Evolutionary conservation across 208 protist genomes (phyloP), one percentile per base, ranked within the genome.

Genomic region (Phytomonas sp.): DNA sequence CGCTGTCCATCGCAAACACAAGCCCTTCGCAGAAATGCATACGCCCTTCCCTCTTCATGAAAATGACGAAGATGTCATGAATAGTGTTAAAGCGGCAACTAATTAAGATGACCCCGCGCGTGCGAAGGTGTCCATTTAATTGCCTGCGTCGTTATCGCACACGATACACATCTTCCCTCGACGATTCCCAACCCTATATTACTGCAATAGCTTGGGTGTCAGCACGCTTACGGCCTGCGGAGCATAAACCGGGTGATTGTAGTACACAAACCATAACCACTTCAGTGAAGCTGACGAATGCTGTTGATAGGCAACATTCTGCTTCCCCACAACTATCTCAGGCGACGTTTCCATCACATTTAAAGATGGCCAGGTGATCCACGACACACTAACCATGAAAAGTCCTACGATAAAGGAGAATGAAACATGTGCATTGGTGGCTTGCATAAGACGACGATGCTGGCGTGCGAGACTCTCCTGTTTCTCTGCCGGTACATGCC

Each of bases 201-300:
- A 51, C 9, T 20, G 40, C 20, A 51, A 51, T 51, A 51, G 9
- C 20, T 6, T 6, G 40, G 40, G 40, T 20, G 40, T 51, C 40
- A 51, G 20, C 13, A 51, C 13, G 13, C 40, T 51, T 40, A 59
- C 40, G 20, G 61, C 73, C 36, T 75, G 40, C 32, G 36, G 32
- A 11, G 73, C 68, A 67, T 95, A 95, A 20, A 77, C 80, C 13
- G 89, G 89, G 72, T 95, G 89, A 73, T 92, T 84, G 70, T 92
- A 89, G 71, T 95, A 95, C 30, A 95, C 85, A 66, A 78, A 78
- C 86, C 86, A 91, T 67, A 91, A 76, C 89, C 89, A 95, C 60
- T 82, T 83, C 69, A 95, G 71, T 28, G 75, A 70, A 1, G 70
- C 32, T 68, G 85, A 78, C 26, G 82, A 73, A 72, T 92, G 83